Evolutionary conservation across 2,329 filamentous ascomycete genomes (phyloP).

Genomic region (Rhynchosporium secalis): DNA sequence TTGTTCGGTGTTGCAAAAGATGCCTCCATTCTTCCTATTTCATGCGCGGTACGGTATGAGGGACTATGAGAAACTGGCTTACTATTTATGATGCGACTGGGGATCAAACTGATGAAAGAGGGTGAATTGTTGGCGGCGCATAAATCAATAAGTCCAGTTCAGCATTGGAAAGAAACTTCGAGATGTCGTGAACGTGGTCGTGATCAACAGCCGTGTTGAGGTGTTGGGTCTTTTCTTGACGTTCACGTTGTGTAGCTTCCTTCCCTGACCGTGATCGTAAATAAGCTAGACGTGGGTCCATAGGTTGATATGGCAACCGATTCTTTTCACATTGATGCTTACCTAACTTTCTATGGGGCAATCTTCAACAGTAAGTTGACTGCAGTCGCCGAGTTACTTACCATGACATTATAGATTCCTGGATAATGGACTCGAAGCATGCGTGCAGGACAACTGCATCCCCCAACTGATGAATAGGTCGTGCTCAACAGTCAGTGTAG

Average conservation of each 20-base stretch:
- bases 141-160: not conserved
- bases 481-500: not conserved
- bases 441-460: slow-evolving; percentile 13
- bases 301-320: slow-evolving; percentile 13
- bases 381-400: not conserved
- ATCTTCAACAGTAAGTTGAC: not conserved
- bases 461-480: slow-evolving; percentile 1
- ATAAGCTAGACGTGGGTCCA: slow-evolving; percentile 14
- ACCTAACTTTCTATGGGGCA: slow-evolving; percentile 3
- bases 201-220: slow-evolving; percentile 3
- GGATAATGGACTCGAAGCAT: slow-evolving; percentile 11
- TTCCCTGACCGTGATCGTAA: slow-evolving; percentile 13
- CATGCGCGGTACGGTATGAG: not conserved
- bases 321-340: not conserved
- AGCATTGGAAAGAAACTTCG: slow-evolving; percentile 6
- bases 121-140: not conserved
- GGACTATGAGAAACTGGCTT: slow-evolving; percentile 13
- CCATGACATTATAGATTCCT: slow-evolving; percentile 4
- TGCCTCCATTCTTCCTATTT: slow-evolving; percentile 1
- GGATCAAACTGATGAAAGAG: not conserved
- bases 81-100: slow-evolving; percentile 11
- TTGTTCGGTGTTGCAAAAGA: slow-evolving; percentile 1
- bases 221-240: not conserved
- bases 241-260: not conserved
- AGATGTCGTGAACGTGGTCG: not conserved